Percentiles rank a stretch among this genome's conserved stretches.
Conservation (phyloP, 2,329 filamentous ascomycete genomes). For the Sarocladium brachiariae region DNA sequence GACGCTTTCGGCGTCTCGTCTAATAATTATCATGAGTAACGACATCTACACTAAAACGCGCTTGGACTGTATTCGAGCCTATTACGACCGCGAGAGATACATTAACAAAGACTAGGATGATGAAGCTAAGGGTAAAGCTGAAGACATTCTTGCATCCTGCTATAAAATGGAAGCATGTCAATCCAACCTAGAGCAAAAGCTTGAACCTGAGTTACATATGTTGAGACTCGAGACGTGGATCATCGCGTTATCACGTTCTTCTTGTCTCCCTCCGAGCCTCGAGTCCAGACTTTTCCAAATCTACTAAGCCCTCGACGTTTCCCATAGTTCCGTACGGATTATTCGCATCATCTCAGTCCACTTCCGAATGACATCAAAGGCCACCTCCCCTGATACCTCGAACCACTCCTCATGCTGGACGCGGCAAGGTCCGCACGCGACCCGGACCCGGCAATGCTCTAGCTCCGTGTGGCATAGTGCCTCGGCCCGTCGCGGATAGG, state of each 20-base stretch:
- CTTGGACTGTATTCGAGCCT: background rate
- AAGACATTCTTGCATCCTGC: background rate
- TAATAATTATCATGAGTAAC: background rate
- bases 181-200: background rate
- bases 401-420: background rate
- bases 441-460: background rate
- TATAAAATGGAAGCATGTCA: background rate
- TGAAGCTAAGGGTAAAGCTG: background rate
- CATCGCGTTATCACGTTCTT: background rate
- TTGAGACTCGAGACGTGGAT: background rate
- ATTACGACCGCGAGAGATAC: background rate
- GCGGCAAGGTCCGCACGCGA: background rate
- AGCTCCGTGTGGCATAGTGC: background rate
- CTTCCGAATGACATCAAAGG: background rate
- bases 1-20: background rate
- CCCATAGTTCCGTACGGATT: background rate
- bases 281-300: background rate
- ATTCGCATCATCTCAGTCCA: background rate
- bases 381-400: background rate
- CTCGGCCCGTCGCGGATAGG: background rate
- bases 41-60: background rate
- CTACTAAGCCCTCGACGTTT: background rate
- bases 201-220: background rate
- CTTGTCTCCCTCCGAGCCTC: background rate
- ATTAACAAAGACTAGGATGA: background rate